phyloP scores from a whole-genome alignment of 73 alveolate species.

The Paramecium primaurelia region DNA sequence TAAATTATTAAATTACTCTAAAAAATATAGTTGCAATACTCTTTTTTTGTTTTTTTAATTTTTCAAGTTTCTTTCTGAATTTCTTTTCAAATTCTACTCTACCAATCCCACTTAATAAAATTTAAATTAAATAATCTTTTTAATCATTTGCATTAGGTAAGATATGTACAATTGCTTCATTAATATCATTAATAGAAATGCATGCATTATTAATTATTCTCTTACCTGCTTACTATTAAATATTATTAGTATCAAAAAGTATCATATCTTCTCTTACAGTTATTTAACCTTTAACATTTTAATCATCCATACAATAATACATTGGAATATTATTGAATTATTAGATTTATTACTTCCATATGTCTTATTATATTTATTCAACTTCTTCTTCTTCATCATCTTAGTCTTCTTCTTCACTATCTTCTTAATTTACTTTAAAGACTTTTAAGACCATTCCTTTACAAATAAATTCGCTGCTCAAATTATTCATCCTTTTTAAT shows the following conservation, averaged over 20 bases:
- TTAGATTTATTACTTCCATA: background rate
- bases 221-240: background rate
- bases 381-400: background rate
- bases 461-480: background rate
- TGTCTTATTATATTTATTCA: background rate
- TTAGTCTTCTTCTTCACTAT: background rate
- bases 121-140: conserved; percentile 12
- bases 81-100: background rate
- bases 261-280: conserved; percentile 10
- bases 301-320: conserved; percentile 35
- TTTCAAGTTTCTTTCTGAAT: background rate
- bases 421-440: background rate
- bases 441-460: background rate
- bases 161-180: background rate
- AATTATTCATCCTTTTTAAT: background rate
- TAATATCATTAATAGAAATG: background rate
- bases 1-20: background rate
- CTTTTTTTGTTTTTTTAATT: background rate
- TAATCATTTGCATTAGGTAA: background rate
- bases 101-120: conserved; percentile 15
- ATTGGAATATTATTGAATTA: background rate
- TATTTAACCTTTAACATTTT: background rate
- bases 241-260: background rate
- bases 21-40: conserved; percentile 37
- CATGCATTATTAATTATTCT: background rate